Base-by-base conservation (phyloP, 2,329 filamentous ascomycete species). In the Fusarium sp. region DNA sequence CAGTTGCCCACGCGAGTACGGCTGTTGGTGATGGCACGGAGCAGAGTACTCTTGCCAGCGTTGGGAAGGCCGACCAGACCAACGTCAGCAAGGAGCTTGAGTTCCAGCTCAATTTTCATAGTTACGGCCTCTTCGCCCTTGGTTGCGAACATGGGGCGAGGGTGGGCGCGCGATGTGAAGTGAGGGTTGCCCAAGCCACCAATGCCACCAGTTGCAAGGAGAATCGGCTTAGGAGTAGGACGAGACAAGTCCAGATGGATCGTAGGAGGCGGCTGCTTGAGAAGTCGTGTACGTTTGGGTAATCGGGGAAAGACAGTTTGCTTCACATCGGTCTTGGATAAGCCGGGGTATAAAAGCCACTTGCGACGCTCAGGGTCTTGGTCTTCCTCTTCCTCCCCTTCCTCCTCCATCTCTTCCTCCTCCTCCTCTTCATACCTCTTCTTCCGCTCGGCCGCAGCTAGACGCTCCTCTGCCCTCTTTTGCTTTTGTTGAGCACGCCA, bases 1-100 rank as follows among this genome's bases (percentile, higher is more conserved):
- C 95, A 99, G 73, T 91, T 88, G 36, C 95, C 95, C 27, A 99
- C 88, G 35, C 95, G 86, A 2, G 95, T 92, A 57, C 93, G 89
- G 73, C 91, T 96, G 74, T 93, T 93, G 69, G 89, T 96, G 68
- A 99, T 79, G 4, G 93, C 89, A 15, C 95, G 88, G 14, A 98
- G 83, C 2, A 99, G 82, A 0, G 95, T 98, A 72, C 91, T 96
- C 77, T 99, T 99, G 9, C 95, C 95, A 5, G 94, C 95, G 73
- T 99, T 99, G 2, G 95, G 95, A 14, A 98, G 84, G 1, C 95
- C 95, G 14, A 99, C 95, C 3, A 99, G 83, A 1, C 95, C 95
- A 8, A 99, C 90, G 75, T 99, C 95, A 6, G 95, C 95, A 36
- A 99, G 87, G 9, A 99, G 84, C 80, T 97, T 98, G 60, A 99